These are phyloP conservation scores for Phialophora verrucosa DNA, from an alignment of 2,329 filamentous ascomycete species.

Conservation along the genomic window DNA sequence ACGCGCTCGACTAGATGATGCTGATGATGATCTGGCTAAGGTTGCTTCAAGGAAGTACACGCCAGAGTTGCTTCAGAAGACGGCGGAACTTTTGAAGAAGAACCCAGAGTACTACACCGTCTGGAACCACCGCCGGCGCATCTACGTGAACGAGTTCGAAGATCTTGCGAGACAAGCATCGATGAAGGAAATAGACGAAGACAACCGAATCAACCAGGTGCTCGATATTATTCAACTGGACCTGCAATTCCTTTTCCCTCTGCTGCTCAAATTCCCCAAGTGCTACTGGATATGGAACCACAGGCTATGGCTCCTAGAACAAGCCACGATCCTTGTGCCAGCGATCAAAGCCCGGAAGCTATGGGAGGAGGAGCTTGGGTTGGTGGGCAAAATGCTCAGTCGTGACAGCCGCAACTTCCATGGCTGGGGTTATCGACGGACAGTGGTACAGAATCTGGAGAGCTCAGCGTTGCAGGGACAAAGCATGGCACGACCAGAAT, in stretches of 20 bases:
- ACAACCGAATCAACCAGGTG: slow-evolving; percentile 43
- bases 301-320: slow-evolving; percentile 79
- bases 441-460: slow-evolving; percentile 78
- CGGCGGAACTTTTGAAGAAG: slow-evolving; percentile 51
- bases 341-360: slow-evolving; percentile 63
- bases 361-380: slow-evolving; percentile 82
- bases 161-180: slow-evolving; percentile 34
- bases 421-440: slow-evolving; percentile 89
- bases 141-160: slow-evolving; percentile 44
- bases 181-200: slow-evolving; percentile 40
- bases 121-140: slow-evolving; percentile 67
- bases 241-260: slow-evolving; percentile 78
- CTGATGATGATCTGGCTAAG: slow-evolving; percentile 40
- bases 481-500: slow-evolving; percentile 79
- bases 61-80: slow-evolving; percentile 51
- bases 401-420: slow-evolving; percentile 93
- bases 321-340: slow-evolving; percentile 70
- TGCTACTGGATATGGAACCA: slow-evolving; percentile 99
- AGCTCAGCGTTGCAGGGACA: slow-evolving; percentile 56
- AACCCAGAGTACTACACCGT: slow-evolving; percentile 58
- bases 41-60: slow-evolving; percentile 49
- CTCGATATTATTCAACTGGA: slow-evolving; percentile 71
- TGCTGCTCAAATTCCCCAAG: slow-evolving; percentile 86
- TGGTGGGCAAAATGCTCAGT: slow-evolving; percentile 86
- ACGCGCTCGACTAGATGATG: not conserved